These are phyloP conservation scores for Macrocystidia cucumis DNA, from an alignment of 1,284 basidiomycete genomes.

Conservation along the genomic window DNA sequence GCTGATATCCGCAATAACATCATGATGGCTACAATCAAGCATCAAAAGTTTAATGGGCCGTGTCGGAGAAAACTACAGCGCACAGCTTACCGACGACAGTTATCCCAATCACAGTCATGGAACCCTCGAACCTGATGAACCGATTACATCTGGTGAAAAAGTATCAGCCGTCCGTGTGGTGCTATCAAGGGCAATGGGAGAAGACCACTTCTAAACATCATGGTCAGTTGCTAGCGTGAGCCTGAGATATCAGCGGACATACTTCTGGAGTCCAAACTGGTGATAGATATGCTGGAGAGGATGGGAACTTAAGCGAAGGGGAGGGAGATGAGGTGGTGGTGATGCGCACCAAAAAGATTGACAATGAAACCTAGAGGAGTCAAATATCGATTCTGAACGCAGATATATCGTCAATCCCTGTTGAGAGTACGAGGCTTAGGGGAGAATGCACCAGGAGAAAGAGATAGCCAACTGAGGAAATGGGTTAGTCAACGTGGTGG, in stretches of 20 bases:
- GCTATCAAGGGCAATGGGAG: not conserved
- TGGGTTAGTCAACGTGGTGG: not conserved
- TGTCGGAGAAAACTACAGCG: too few species aligned
- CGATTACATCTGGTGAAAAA: slow-evolving; percentile 28
- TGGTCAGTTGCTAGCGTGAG: slow-evolving; percentile 1
- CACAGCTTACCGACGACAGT: slow-evolving; percentile 34
- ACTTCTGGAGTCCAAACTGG: slow-evolving; percentile 22
- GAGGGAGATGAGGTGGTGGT: not conserved
- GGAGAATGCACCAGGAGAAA: slow-evolving; percentile 27
- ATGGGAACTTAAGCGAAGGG: not conserved
- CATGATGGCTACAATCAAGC: slow-evolving; percentile 30
- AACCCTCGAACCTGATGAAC: slow-evolving; percentile 46
- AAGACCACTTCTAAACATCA: not conserved
- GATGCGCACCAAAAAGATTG: slow-evolving; percentile 30
- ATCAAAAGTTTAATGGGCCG: not conserved
- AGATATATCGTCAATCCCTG: not conserved
- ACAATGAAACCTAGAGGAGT: slow-evolving; percentile 37
- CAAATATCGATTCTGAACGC: slow-evolving; percentile 33
- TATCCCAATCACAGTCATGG: slow-evolving; percentile 43
- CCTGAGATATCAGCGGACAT: slow-evolving; percentile 9
- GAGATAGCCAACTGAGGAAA: slow-evolving; percentile 26
- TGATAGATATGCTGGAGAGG: slow-evolving; percentile 23
- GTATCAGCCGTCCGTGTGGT: too few species aligned
- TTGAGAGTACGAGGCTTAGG: not conserved
- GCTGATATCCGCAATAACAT: slow-evolving; percentile 48